These are phyloP conservation scores for Rusavskia elegans DNA, from an alignment of 495 filamentous ascomycete species.

Conservation along the genomic window DNA sequence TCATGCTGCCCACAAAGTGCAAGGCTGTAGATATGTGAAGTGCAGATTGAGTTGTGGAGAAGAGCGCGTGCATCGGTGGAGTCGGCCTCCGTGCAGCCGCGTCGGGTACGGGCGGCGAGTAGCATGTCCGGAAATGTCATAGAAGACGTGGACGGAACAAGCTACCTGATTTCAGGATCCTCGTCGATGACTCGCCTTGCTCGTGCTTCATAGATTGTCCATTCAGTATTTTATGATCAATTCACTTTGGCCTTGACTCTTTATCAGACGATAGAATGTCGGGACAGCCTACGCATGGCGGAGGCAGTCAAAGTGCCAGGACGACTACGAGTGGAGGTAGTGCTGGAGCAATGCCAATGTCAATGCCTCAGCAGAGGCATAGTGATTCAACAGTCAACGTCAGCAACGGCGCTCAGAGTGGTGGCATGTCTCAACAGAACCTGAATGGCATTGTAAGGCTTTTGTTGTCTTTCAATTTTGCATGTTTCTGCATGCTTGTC, in stretches of 20 bases:
- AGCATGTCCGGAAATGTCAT: too few relatives aligned
- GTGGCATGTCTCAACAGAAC: conserved; percentile 62
- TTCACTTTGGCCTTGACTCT: too few relatives aligned
- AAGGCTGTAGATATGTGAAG: background rate
- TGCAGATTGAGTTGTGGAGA: background rate
- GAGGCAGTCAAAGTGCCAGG: conserved; percentile 24
- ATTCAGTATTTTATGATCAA: too few relatives aligned
- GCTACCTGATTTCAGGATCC: too few relatives aligned
- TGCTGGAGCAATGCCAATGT: conserved; percentile 34
- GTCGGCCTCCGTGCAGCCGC: background rate
- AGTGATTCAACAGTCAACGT: conserved; percentile 4
- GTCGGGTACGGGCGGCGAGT: too few relatives aligned
- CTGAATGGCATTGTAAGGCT: conserved; percentile 84
- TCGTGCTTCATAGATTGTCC: too few relatives aligned
- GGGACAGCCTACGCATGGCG: conserved; percentile 12
- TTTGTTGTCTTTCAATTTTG: conserved; percentile 2
- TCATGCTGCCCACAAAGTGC: background rate
- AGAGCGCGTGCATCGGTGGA: too few relatives aligned
- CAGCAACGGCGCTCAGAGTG: conserved; percentile 16
- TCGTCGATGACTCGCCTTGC: too few relatives aligned
- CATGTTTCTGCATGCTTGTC: background rate
- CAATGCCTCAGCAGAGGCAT: conserved; percentile 27
- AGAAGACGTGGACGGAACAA: too few relatives aligned
- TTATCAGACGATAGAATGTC: conserved; percentile 6
- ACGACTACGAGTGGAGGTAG: conserved; percentile 32